Evolutionary conservation across 2,329 filamentous ascomycete species (phyloP), one percentile per base, ranked within the genome.

Genomic region (Exophiala alcalophila): DNA sequence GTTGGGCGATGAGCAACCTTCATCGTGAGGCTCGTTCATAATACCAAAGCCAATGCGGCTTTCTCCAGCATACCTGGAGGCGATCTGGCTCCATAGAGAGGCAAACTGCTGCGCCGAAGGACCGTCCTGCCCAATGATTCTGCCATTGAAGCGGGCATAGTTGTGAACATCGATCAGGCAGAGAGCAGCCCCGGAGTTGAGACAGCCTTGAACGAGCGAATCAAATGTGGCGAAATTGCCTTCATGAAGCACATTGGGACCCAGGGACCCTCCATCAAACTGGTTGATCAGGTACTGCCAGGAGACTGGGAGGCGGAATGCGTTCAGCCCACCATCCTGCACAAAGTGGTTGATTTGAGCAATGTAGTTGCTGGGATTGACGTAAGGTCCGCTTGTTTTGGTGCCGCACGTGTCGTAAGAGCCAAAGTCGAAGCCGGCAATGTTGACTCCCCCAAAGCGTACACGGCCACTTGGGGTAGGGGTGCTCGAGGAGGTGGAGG

Each of bases 1-100:
- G 15, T 40, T 31, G 7, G 34, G 19, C 8, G 41, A 45, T 10
- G 32, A 21, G 16, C 41, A 45, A n/a, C 20, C 21, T 21, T 45
- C 41, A 16, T 79, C 74, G 59, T 83, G 78, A 5, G 81, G 81
- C 63, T 81, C 82, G 63, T 85, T 86, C 80, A 85, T 84, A 30
- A 85, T 59, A 10, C 79, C 80, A 52, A 85, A 82, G 3, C 76
- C 68, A 18, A 85, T 63, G 47, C 74, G 77, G 25, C 68, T 59
- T 35, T 78, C 63, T 4, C 57, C 56, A 15, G 68, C 71, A 61
- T 84, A 85, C 57, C 78, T 77, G 1, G 63, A 66, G 1, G 81
- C 81, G 4, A 81, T 60, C 44, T 75, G 67, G 1, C 57, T 61
- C 81, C 81, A 85, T 4, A 84, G 61, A 28, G 64, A 65, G 3